A percentile compares a stretch with the other conserved stretches of the same genome.
Evolutionary conservation across 2,329 filamentous ascomycete genomes (phyloP).

Genomic region (Colletotrichum lini): DNA sequence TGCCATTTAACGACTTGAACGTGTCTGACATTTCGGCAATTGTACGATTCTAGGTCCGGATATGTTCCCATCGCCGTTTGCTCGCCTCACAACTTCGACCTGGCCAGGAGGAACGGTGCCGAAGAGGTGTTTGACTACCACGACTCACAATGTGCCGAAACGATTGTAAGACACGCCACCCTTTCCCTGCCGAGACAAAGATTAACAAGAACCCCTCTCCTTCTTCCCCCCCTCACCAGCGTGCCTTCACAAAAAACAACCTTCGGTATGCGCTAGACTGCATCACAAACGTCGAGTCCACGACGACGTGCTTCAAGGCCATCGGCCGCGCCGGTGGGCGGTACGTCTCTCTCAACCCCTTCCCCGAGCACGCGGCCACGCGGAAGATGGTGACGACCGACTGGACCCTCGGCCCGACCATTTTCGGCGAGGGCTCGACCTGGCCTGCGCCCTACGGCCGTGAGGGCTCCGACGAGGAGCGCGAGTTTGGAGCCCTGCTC

Average conservation of each 20-base stretch:
- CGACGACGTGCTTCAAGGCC: slow-evolving; percentile 46
- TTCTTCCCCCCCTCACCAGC: neutral
- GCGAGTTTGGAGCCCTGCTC: slow-evolving; percentile 26
- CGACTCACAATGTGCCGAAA: slow-evolving; percentile 46
- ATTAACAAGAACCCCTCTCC: too few relatives aligned
- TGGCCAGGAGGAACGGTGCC: slow-evolving; percentile 51
- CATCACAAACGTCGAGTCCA: slow-evolving; percentile 49
- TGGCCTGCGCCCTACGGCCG: slow-evolving; percentile 45
- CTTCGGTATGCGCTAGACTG: slow-evolving; percentile 56
- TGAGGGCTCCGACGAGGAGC: slow-evolving; percentile 25
- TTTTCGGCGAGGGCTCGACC: slow-evolving; percentile 46
- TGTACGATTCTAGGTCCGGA: too few relatives aligned
- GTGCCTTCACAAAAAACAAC: slow-evolving; percentile 42
- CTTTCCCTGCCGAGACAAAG: too few relatives aligned
- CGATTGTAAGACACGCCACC: neutral
- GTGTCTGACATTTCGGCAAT: too few relatives aligned
- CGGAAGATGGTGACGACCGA: slow-evolving; percentile 44
- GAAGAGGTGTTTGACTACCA: slow-evolving; percentile 61
- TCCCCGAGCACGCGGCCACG: neutral
- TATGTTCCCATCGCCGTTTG: slow-evolving; percentile 53
- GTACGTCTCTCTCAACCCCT: slow-evolving; percentile 44
- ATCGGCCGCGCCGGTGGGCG: slow-evolving; percentile 45
- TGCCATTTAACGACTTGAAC: too few relatives aligned
- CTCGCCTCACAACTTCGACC: slow-evolving; percentile 50
- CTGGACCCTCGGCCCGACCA: slow-evolving; percentile 48